Base-by-base conservation (phyloP, 108 stramenopile genomes). In the Conticribra guillardii region DNA sequence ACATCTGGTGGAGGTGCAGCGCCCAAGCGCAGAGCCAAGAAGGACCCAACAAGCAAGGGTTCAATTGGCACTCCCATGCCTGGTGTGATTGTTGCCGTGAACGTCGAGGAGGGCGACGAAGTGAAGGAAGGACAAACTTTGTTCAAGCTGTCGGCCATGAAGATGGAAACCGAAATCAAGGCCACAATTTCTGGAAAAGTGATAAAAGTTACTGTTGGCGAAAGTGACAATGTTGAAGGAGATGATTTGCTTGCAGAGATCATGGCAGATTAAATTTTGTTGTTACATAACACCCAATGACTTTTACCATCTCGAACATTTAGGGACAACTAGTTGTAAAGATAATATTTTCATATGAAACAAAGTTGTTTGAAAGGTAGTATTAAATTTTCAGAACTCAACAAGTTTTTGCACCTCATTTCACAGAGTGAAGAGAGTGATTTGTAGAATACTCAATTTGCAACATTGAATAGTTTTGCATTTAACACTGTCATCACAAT, bases 101-200 rank as follows among this genome's bases (percentile, higher is more conserved):
- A 68, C 54, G 85, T 87, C 15, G 46, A 79, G 45, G 55, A 50
- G 1, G 91, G 91, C 2, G 84, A 90, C 19, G 44, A 46, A 31
- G 91, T 93, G 4, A 55, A 79, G 37, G 66, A 69, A 31, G 90
- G 92, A 5, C 67, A 91, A 24, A 73, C 82, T 3, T 63, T 93
- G n/a, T 78, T 87, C 41, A 85, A 88, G 23, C 76, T 93, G n/a
- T 78, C 67, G 0, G 92, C 91, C 21, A 91, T 93, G 89, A 93
- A 93, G 77, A 93, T 93, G 91, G 91, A 93, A 77, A 90, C 91
- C 15, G 81, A 73, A 18, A 82, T 90, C 19, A 70, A 80, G 49
- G 79, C 87, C 0, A 67, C 89, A 23, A 50, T 66, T 19, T 64
- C 52, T 8, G 91, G 91, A 3, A 53, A 41, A 9, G 80, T 92